Conservation (phyloP, 2,329 filamentous ascomycete species). For the Neoascochyta sp. region DNA sequence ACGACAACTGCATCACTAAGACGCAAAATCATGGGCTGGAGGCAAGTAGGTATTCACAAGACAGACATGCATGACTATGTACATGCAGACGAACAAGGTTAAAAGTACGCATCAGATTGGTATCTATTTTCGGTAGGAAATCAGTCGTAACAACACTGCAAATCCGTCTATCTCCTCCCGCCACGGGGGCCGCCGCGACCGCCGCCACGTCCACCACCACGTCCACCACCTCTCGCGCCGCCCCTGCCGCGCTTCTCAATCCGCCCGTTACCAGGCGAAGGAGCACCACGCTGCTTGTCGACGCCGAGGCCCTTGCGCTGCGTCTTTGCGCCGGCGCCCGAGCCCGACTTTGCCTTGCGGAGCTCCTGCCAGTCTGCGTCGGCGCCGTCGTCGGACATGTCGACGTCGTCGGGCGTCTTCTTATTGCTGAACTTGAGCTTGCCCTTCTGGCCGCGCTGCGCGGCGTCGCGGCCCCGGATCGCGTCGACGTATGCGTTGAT, state of each 20-base stretch:
- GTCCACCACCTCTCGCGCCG: neutral
- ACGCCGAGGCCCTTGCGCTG: constrained; percentile 38
- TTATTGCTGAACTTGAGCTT: constrained; percentile 59
- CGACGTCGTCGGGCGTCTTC: constrained; percentile 45
- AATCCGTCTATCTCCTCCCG: no score
- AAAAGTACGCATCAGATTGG: no score
- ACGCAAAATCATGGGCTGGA: no score
- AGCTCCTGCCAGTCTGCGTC: constrained; percentile 30
- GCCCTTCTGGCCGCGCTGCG: constrained; percentile 56
- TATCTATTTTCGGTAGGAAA: no score
- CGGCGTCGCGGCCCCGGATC: constrained; percentile 57
- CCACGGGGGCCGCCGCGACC: no score
- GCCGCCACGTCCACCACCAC: neutral
- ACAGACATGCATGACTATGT: no score
- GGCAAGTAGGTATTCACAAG: no score
- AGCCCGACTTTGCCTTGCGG: constrained; percentile 37
- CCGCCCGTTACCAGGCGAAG: constrained; percentile 8
- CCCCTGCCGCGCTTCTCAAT: neutral
- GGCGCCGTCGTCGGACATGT: constrained; percentile 44
- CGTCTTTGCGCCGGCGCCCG: constrained; percentile 23
- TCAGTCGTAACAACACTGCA: no score
- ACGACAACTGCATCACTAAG: no score
- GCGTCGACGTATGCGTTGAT: constrained; percentile 62
- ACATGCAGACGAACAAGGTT: no score
- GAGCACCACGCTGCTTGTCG: constrained; percentile 33